Conservation (phyloP, 345 rosid genomes). For the Conringia planisiliqua region DNA sequence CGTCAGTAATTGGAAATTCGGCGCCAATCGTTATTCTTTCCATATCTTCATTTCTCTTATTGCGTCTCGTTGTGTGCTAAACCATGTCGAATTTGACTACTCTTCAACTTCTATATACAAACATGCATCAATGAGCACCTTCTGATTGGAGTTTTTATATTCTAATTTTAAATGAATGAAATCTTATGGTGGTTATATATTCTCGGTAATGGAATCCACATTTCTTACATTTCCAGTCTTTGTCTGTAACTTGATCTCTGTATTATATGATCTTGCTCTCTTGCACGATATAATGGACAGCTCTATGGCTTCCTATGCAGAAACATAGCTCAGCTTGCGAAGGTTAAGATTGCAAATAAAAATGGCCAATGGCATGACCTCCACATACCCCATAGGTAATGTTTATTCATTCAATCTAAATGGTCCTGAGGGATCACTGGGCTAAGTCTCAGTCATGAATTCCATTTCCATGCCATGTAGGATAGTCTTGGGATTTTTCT, state of each 20-base stretch:
- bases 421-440: constrained; percentile 1
- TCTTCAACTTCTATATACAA: neutral
- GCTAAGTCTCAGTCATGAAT: neutral
- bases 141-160: neutral
- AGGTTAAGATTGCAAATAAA: constrained; percentile 70
- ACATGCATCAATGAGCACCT: neutral
- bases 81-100: neutral
- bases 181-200: neutral
- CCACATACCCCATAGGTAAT: constrained; percentile 48
- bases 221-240: neutral
- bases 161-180: neutral
- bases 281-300: neutral
- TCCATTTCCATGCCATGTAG: constrained; percentile 9
- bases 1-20: neutral
- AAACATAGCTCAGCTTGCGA: constrained; percentile 82
- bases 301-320: constrained; percentile 39
- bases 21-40: constrained; percentile 8
- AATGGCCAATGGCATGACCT: constrained; percentile 74
- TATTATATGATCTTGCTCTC: neutral
- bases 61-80: constrained; percentile 8
- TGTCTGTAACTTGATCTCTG: neutral
- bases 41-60: neutral
- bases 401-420: constrained; percentile 1
- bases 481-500: constrained; percentile 13
- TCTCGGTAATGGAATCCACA: neutral